Base-by-base conservation (phyloP, 768 basidiomycete species). In the Agaricus blazei region DNA sequence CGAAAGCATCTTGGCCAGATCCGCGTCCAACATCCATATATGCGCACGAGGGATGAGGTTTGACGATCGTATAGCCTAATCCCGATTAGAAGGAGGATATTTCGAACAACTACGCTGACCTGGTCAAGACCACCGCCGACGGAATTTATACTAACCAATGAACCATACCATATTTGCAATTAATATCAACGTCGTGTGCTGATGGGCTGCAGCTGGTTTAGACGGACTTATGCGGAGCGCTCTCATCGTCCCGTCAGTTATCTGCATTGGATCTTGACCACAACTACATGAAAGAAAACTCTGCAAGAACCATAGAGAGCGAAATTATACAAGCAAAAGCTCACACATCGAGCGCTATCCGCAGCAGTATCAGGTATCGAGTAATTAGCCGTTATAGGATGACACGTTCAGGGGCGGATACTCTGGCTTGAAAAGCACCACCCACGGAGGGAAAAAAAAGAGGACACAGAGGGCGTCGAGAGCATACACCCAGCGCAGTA, bases 361-460 rank as follows among this genome's bases (percentile, higher is more conserved):
- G 28, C 46, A 54, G 34, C 7, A 11, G 34, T 34, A 47, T 27
- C n/a, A 9, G 15, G 26, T 31, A 48, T 34, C 15, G 34, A 47
- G 31, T n/a, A 43, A 23, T 38, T 48, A 27, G 24, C 54, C 46
- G 31, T 55, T 48, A 44, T 41, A 27, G 46, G 31, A 48, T 54
- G 45, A 48, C 47, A 28, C 7, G 6, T 48, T 55, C 54, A 55
- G 53, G 54, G 53, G 37, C 29, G 54, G 15, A 29, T 28, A 41
- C 12, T 9, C 29, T 27, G 19, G 9, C 38, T 23, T 27, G 9
- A 31, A 38, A 34, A 34, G 11, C 34, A 11, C 34, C 7, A 11
- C 34, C 2, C 34, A 34, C 34, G 11, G 4, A 9, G 9, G 5
- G 34, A 3, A 3, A 0, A 34, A 34, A 34, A 34, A 34, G 5